Evolutionary conservation across 2,329 filamentous ascomycete genomes (phyloP).

Genomic region (Podosphaera xanthii): DNA sequence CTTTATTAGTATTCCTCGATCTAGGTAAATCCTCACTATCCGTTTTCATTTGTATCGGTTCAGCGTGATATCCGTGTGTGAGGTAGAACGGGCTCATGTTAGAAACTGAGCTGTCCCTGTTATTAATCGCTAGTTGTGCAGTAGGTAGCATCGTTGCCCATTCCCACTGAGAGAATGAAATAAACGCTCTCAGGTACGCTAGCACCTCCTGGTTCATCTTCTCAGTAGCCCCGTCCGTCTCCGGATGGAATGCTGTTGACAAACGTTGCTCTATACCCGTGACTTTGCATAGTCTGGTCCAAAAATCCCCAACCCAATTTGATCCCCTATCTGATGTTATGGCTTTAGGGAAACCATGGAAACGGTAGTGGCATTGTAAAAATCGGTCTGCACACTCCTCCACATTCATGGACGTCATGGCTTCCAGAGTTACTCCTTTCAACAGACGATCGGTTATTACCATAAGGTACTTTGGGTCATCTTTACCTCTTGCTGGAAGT

Average conservation of each 20-base stretch:
- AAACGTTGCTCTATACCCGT: no score
- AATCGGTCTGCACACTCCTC: neutral
- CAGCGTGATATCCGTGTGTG: neutral
- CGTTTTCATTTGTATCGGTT: neutral
- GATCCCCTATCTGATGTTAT: neutral
- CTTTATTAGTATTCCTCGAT: neutral
- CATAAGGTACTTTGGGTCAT: neutral
- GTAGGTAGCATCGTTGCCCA: neutral
- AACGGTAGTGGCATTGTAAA: neutral
- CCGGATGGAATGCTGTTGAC: no score
- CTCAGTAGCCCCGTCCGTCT: no score
- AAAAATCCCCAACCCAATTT: neutral
- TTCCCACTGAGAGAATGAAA: neutral
- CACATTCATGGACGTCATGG: neutral
- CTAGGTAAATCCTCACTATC: no score
- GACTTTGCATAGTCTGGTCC: neutral
- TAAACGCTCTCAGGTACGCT: no score
- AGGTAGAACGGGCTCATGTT: neutral
- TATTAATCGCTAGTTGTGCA: neutral
- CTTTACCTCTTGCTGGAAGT: neutral
- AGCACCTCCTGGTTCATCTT: no score
- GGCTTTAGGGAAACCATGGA: neutral
- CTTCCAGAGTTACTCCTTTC: neutral
- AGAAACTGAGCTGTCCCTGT: neutral
- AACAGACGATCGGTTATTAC: neutral